These are phyloP conservation scores for Zygoascus bituminiphila DNA, from an alignment of 805 yeast species.

Conservation along the genomic window DNA sequence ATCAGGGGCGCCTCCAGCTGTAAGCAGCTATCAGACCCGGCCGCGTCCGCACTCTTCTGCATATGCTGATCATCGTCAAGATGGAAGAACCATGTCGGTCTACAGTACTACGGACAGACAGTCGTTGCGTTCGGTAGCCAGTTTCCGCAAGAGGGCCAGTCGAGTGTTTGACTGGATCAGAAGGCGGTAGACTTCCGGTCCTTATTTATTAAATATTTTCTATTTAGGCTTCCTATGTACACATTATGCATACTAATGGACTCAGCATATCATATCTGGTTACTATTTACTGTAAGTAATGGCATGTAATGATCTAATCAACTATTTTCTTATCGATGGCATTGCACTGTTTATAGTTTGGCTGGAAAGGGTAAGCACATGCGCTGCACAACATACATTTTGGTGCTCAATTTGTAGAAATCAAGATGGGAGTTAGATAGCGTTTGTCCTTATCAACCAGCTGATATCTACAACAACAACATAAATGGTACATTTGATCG, in stretches of 20 bases:
- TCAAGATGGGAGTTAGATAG: too few relatives aligned
- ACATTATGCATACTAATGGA: background rate
- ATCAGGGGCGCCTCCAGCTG: background rate
- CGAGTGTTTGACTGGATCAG: constrained; percentile 3
- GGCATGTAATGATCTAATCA: too few relatives aligned
- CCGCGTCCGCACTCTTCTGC: background rate
- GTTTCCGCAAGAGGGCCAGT: background rate
- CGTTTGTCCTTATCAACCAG: too few relatives aligned
- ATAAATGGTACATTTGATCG: constrained; percentile 42
- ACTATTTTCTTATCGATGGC: too few relatives aligned
- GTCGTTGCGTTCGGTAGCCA: background rate
- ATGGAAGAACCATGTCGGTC: background rate
- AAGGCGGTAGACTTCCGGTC: background rate
- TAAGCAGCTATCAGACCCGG: background rate
- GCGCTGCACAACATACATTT: too few relatives aligned
- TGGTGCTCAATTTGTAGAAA: too few relatives aligned
- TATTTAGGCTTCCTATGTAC: background rate
- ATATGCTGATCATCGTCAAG: background rate
- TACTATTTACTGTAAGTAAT: too few relatives aligned
- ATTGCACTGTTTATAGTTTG: too few relatives aligned
- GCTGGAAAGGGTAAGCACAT: too few relatives aligned
- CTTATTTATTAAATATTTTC: background rate
- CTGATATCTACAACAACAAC: background rate
- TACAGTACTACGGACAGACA: background rate
- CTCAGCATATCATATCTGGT: background rate